Base-by-base conservation (phyloP, 257 asterid species). In the Ilex aquifolium region DNA sequence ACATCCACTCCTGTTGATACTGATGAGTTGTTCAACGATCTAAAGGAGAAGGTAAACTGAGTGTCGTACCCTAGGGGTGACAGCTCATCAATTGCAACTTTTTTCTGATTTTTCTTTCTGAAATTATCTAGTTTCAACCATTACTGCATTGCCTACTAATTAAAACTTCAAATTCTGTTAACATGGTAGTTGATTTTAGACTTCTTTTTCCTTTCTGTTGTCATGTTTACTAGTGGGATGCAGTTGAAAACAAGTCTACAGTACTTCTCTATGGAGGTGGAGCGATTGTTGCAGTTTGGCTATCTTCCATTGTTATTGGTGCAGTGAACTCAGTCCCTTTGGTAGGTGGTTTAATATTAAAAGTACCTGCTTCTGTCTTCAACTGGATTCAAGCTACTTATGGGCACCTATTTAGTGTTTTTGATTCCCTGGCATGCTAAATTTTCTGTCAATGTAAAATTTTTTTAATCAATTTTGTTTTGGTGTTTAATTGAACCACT, bases 321-420 rank as follows among this genome's bases (percentile, higher is more conserved):
- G 97, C 97, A 16, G 68, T 92, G 69, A 88, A 92, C 85, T 74
- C 95, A 0, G 88, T 92, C 67, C 98, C 98, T 66, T 65, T 92
- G 98, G 98, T 92, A 79, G 16, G 88, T 68, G 56, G 48, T 59
- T 59, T 66, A 62, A 21, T 73, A 39, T 32, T 13, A 57, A 16
- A 40, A 53, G 9, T 36, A 64, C 42, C 52, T 14, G 56, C 17
- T 14, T 40, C 46, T 21, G 56, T 7, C n/a, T 31, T 51, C 42
- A 8, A 36, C 8, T 36, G 42, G 42, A 36, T 8, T 4, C 8
- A 4, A 36, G 42, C 42, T 36, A 36, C 0, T 36, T 36, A 36
- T 36, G 42, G 42, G 42, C 8, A 8, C 42, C 8, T 36, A 4
- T 36, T 36, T 8, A 4, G 8, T 36, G 42, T 8, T 36, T 36